These are phyloP conservation scores for Gamarada debralockiae DNA, from an alignment of 495 filamentous ascomycete genomes.

Conservation along the genomic window DNA sequence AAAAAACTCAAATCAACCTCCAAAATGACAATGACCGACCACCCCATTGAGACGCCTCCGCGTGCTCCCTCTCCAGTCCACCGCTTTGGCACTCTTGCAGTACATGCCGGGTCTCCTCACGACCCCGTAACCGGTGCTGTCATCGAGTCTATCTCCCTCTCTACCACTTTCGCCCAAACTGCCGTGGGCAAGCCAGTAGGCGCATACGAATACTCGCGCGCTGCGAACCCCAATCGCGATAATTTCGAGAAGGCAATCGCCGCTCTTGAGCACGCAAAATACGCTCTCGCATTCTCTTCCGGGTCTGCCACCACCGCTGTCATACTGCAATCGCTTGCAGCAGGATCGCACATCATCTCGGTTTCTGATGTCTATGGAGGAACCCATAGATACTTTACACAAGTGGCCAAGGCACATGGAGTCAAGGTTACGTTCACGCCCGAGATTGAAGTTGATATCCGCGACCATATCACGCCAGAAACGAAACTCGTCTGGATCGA, in stretches of 20 bases:
- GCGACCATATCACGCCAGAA: constrained; percentile 75
- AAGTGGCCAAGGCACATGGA: constrained; percentile 91
- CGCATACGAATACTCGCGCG: constrained; percentile 83
- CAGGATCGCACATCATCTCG: constrained; percentile 90
- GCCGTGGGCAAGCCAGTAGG: constrained; percentile 83
- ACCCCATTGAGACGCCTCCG: constrained; percentile 54
- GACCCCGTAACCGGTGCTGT: constrained; percentile 92
- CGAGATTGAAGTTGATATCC: constrained; percentile 81
- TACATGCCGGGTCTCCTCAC: constrained; percentile 87
- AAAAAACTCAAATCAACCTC: neutral
- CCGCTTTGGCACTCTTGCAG: constrained; percentile 86
- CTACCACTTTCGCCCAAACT: constrained; percentile 88
- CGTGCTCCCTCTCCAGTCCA: constrained; percentile 56
- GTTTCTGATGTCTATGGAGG: constrained; percentile 97
- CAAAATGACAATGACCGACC: constrained; percentile 36
- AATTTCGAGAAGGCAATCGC: constrained; percentile 93
- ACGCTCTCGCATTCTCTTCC: constrained; percentile 92
- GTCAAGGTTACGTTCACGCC: constrained; percentile 93
- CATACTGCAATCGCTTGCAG: constrained; percentile 87
- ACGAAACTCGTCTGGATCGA: constrained; percentile 99
- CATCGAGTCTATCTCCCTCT: constrained; percentile 91
- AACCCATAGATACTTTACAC: constrained; percentile 98
- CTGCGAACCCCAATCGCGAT: constrained; percentile 87
- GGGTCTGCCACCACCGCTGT: constrained; percentile 91
- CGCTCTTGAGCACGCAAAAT: constrained; percentile 85